These are phyloP conservation scores for Phytophthora citrophthora DNA, from an alignment of 352 stramenopile species.

Conservation along the genomic window DNA sequence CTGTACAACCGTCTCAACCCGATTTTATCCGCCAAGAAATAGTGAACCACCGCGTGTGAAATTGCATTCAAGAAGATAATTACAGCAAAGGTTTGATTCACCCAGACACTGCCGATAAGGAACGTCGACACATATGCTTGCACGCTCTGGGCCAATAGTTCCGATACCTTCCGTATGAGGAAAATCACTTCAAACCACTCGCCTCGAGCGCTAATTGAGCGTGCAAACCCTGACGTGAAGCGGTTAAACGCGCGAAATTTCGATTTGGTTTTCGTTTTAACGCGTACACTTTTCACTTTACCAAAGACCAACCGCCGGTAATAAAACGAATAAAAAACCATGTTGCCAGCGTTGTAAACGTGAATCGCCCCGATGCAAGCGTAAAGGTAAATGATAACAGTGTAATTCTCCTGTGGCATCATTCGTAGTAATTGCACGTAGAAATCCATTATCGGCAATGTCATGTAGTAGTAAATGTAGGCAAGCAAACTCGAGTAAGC, in stretches of 20 bases:
- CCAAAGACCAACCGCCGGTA: conserved; percentile 35
- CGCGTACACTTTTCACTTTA: background rate
- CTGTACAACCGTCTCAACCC: conserved; percentile 30
- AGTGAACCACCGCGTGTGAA: conserved; percentile 32
- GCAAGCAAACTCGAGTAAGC: conserved; percentile 26
- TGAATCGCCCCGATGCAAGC: conserved; percentile 30
- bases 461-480: conserved; percentile 40
- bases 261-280: background rate
- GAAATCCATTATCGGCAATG: conserved; percentile 31
- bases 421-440: conserved; percentile 37
- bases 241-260: conserved; percentile 14
- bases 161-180: conserved; percentile 26
- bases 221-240: conserved; percentile 20
- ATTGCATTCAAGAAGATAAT: conserved; percentile 47
- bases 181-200: conserved; percentile 36
- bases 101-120: conserved; percentile 39
- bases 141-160: conserved; percentile 36
- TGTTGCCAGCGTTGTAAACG: conserved; percentile 30
- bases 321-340: conserved; percentile 34
- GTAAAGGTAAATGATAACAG: conserved; percentile 26
- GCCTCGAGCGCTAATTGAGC: conserved; percentile 21
- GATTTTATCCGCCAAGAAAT: conserved; percentile 25
- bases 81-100: conserved; percentile 37
- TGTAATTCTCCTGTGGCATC: conserved; percentile 42
- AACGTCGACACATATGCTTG: conserved; percentile 38